Conservation (phyloP, 2,329 filamentous ascomycete species). For the Penicillium sp. region DNA sequence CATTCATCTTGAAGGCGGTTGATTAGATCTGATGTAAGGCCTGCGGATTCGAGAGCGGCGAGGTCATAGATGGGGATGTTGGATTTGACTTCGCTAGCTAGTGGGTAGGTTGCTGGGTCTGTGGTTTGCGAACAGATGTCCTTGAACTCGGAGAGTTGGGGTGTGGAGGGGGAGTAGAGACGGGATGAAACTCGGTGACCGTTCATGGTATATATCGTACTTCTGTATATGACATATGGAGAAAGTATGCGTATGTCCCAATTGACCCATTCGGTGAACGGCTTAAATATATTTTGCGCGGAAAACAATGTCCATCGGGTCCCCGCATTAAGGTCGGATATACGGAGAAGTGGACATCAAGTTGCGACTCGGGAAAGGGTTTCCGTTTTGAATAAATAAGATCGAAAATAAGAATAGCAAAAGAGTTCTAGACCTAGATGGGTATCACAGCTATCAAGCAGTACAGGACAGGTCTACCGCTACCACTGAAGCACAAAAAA, state of each 20-base stretch:
- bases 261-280: neutral
- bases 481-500: constrained; percentile 12
- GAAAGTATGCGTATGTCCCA: neutral
- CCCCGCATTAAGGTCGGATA: constrained; percentile 9
- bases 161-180: constrained; percentile 16
- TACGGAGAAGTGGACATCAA: neutral
- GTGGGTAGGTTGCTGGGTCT: constrained; percentile 39
- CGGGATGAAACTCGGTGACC: constrained; percentile 15
- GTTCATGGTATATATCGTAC: constrained; percentile 3
- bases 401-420: constrained; percentile 1
- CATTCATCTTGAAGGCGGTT: constrained; percentile 51
- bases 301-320: constrained; percentile 15
- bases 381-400: constrained; percentile 5
- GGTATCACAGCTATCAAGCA: constrained; percentile 23
- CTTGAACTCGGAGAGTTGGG: constrained; percentile 37
- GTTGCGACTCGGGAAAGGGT: constrained; percentile 6
- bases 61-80: constrained; percentile 53
- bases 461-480: constrained; percentile 23
- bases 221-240: neutral
- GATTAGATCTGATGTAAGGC: constrained; percentile 24
- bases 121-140: constrained; percentile 38
- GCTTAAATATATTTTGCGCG: constrained; percentile 9
- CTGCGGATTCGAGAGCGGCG: constrained; percentile 24
- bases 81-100: constrained; percentile 38
- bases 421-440: constrained; percentile 15